Percentiles rank a stretch among this genome's conserved stretches.
Conservation (phyloP, 2,329 filamentous ascomycete genomes). For the Clarireedia hainanense region DNA sequence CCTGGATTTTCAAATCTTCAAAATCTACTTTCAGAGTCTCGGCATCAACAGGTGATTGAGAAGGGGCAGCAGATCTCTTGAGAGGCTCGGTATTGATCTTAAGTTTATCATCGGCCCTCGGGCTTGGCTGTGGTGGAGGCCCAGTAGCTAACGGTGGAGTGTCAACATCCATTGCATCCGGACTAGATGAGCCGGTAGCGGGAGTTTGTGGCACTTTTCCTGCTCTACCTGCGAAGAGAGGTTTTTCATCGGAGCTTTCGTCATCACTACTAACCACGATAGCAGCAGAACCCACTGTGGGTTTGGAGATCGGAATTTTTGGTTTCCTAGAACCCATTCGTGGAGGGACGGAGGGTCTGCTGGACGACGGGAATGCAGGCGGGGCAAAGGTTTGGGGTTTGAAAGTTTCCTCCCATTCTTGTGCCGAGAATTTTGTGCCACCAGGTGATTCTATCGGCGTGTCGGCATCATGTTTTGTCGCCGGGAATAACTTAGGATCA, state of each 20-base stretch:
- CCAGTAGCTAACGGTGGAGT: constrained; percentile 32
- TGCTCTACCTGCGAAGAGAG: constrained; percentile 27
- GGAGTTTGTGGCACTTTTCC: constrained; percentile 5
- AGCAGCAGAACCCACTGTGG: constrained; percentile 25
- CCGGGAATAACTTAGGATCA: constrained; percentile 14
- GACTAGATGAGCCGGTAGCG: constrained; percentile 30
- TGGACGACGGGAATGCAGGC: constrained; percentile 11
- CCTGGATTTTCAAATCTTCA: constrained; percentile 34
- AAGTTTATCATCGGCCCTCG: constrained; percentile 37
- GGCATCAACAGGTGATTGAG: constrained; percentile 16
- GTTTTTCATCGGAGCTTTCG: constrained; percentile 23
- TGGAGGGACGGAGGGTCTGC: constrained; percentile 9
- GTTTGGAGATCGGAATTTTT: constrained; percentile 14
- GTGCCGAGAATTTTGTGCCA: constrained; percentile 25
- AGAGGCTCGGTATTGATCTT: constrained; percentile 49
- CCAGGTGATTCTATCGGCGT: constrained; percentile 22
- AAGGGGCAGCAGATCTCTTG: constrained; percentile 31
- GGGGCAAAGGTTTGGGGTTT: constrained; percentile 28
- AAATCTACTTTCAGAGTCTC: constrained; percentile 33
- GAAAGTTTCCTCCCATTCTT: constrained; percentile 27
- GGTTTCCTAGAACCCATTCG: constrained; percentile 15
- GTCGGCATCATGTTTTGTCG: constrained; percentile 9
- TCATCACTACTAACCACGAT: constrained; percentile 24
- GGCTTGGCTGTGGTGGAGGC: constrained; percentile 3
- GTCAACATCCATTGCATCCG: constrained; percentile 60